phyloP scores from a whole-genome alignment of 2,329 filamentous ascomycete species.

The Fusarium proliferatum region DNA sequence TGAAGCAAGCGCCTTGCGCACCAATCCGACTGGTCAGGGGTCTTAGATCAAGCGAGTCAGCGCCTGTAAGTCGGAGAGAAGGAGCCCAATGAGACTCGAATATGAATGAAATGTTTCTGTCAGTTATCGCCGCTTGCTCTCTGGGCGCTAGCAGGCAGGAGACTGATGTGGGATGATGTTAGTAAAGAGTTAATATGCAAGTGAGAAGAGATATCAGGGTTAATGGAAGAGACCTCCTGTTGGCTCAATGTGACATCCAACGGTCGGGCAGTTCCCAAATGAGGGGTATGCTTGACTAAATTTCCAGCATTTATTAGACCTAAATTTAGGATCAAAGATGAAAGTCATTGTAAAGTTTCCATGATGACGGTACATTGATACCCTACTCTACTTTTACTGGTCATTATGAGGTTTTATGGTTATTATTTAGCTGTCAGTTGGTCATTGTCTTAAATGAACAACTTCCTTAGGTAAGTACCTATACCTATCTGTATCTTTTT shows the following conservation, averaged over 20 bases:
- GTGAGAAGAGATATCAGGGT: slow-evolving; percentile 7
- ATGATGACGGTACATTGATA: not conserved
- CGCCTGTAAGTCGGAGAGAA: slow-evolving; percentile 41
- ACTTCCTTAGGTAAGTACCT: not conserved
- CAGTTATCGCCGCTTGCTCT: slow-evolving; percentile 18
- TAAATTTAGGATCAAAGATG: slow-evolving; percentile 19
- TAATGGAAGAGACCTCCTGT: not conserved
- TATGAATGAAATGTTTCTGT: slow-evolving; percentile 4
- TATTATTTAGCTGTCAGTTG: not conserved
- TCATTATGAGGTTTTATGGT: not conserved
- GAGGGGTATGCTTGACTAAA: slow-evolving; percentile 31
- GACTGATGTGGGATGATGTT: slow-evolving; percentile 13
- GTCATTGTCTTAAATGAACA: not conserved
- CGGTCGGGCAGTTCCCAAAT: slow-evolving; percentile 21
- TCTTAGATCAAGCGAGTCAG: slow-evolving; percentile 46
- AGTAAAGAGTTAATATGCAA: slow-evolving; percentile 7
- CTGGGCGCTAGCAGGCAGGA: slow-evolving; percentile 28
- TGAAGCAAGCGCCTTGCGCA: slow-evolving; percentile 52
- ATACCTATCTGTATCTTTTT: not conserved
- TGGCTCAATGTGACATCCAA: slow-evolving; percentile 29
- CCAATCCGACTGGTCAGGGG: slow-evolving; percentile 49
- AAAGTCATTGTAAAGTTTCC: not conserved
- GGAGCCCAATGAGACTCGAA: slow-evolving; percentile 31
- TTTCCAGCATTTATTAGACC: slow-evolving; percentile 9
- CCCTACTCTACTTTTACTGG: not conserved